Conservation (phyloP, 352 stramenopile genomes). For the Pythium dissimile region DNA sequence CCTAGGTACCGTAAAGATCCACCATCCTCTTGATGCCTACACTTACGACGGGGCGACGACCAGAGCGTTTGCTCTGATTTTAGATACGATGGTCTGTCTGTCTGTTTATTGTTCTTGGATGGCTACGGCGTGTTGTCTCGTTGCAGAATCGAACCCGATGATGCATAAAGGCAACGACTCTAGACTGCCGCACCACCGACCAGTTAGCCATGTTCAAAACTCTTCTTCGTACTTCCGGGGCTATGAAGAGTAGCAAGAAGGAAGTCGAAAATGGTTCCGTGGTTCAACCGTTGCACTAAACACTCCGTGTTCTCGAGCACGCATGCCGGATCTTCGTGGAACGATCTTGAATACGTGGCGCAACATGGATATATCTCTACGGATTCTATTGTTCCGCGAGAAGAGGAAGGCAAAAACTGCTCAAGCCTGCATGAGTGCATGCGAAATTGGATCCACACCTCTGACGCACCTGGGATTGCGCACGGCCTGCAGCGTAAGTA, state of each 20-base stretch:
- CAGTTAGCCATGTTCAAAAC: background rate
- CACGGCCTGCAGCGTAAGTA: conserved; percentile 10
- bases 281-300: no score
- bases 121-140: conserved; percentile 9
- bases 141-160: background rate
- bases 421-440: background rate
- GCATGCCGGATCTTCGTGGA: no score
- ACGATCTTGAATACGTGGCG: no score
- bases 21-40: background rate
- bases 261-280: no score
- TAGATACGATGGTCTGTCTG: background rate
- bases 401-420: background rate
- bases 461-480: conserved; percentile 20
- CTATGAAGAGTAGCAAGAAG: no score
- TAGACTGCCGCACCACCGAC: background rate
- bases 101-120: conserved; percentile 1
- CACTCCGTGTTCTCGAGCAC: no score
- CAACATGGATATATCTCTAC: no score
- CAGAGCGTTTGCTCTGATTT: background rate
- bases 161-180: conserved; percentile 1
- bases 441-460: conserved; percentile 15
- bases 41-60: background rate
- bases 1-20: no score
- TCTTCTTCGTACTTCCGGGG: no score
- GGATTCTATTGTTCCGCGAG: background rate